Base-by-base conservation (phyloP, 2,329 filamentous ascomycete genomes). In the Monosporascus sp. region DNA sequence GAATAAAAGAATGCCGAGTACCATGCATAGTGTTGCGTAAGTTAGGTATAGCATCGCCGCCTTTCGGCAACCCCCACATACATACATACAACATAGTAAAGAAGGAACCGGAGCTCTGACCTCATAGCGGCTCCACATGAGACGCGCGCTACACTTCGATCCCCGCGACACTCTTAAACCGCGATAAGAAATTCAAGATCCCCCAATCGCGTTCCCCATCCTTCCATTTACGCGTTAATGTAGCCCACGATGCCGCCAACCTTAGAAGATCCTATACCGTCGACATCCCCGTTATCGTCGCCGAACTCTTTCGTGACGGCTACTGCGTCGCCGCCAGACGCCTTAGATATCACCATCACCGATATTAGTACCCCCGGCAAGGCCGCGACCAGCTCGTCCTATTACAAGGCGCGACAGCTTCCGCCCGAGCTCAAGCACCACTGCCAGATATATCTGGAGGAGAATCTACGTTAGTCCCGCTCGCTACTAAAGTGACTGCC, bases 401-500 rank as follows among this genome's bases (percentile, higher is more conserved):
- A 85, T 68, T 78, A 80, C 58, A 68, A 75, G n/a, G 76, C 78
- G 6, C 76, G 72, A 55, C 69, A 72, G 43, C 70, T 91, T 14
- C 82, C 85, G 1, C 81, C 78, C 53, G 83, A 88, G 61, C 70
- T 92, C 18, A 80, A 78, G 52, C 75, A 83, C 53, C 84, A 90
- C 62, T 83, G 82, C 59, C 81, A 83, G 53, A 87, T 90, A 45
- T 88, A 87, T 65, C 74, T 93, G 0, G 89, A 93, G 68, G 89
- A 93, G 69, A 77, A 83, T 53, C 79, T 91, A 27, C 87, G 84
- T 86, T 72, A 52, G 76, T 68, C 52, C 31, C 31, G 4, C 31
- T 35, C 11, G 31, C 14, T 35, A 5, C 14, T 35, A 4, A 14
- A 35, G n/a, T 54, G n/a, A 46, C 55, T 47, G 55, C 51, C 38